Base-by-base conservation (phyloP, 2,329 filamentous ascomycete species). In the Myriosclerotinia curreyana region DNA sequence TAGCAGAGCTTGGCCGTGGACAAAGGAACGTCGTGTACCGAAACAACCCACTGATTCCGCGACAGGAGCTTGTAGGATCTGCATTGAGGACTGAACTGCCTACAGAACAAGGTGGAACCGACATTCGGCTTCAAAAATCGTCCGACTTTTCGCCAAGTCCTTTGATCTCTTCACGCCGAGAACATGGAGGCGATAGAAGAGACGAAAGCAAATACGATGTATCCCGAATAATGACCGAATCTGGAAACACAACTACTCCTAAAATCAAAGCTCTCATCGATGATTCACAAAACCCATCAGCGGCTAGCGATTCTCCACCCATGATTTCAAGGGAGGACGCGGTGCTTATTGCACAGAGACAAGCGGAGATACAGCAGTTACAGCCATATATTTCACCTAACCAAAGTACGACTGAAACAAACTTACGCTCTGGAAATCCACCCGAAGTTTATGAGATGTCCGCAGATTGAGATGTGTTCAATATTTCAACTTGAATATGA, bases 361-460 rank as follows among this genome's bases (percentile, higher is more conserved):
- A 58, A 48, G 44, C 34, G 6, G 61, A 63, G 14, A 59, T 63
- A 31, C 31, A 50, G 28, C 22, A 59, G 28, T 34, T 59, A 5
- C 52, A 59, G 17, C 31, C 50, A n/a, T 58, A 63, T n/a, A 20
- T 56, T 49, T 9, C 34, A 50, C 15, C 15, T 25, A 14, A 40
- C 15, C 15, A 28, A 14, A 58, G 20, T 28, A 44, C 17, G 14
- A 34, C 42, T 1, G 34, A 20, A 22, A 20, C 44, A 42, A 31
- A 1, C n/a, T 11, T 40, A 5, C 12, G 14, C 31, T 42, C 20
- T 9, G 22, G 17, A 4, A 50, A 14, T 42, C 20, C 22, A 17
- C 22, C 4, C 4, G 42, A 22, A 9, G 17, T 42, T 5, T 63
- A 63, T 50, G 53, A 64, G 48, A 36, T 58, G 51, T 44, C 34